These are phyloP conservation scores for Talaromyces liani DNA, from an alignment of 495 filamentous ascomycete genomes.

Conservation along the genomic window DNA sequence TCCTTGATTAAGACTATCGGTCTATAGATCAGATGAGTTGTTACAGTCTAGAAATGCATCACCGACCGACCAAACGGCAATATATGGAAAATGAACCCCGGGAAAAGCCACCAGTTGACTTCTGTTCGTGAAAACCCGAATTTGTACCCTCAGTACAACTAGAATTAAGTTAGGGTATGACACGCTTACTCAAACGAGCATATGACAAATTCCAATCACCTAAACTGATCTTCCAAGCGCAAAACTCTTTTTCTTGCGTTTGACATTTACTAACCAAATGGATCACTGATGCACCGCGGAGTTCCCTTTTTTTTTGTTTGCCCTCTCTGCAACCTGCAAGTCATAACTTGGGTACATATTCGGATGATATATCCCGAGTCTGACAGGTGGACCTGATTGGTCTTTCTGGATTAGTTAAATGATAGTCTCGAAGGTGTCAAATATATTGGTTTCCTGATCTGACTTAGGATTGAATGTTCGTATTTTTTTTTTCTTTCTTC, in stretches of 20 bases:
- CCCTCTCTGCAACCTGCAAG: not conserved
- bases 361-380: not conserved
- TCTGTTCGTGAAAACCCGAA: too few relatives aligned
- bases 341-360: not conserved
- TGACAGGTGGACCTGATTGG: not conserved
- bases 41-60: too few relatives aligned
- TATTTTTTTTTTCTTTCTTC: not conserved
- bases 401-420: not conserved
- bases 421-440: not conserved
- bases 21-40: too few relatives aligned
- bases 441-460: not conserved
- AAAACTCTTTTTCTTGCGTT: not conserved
- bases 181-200: not conserved
- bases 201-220: not conserved
- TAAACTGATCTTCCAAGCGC: not conserved
- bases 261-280: not conserved
- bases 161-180: not conserved
- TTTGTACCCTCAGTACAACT: too few relatives aligned
- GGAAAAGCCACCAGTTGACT: too few relatives aligned
- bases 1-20: too few relatives aligned
- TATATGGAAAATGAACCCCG: too few relatives aligned
- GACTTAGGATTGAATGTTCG: not conserved
- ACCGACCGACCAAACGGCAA: too few relatives aligned
- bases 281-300: not conserved
- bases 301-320: not conserved